Evolutionary conservation across 192 early-diverging fungal genomes (phyloP).

Genomic region (Phycomyces blakesleeanus): DNA sequence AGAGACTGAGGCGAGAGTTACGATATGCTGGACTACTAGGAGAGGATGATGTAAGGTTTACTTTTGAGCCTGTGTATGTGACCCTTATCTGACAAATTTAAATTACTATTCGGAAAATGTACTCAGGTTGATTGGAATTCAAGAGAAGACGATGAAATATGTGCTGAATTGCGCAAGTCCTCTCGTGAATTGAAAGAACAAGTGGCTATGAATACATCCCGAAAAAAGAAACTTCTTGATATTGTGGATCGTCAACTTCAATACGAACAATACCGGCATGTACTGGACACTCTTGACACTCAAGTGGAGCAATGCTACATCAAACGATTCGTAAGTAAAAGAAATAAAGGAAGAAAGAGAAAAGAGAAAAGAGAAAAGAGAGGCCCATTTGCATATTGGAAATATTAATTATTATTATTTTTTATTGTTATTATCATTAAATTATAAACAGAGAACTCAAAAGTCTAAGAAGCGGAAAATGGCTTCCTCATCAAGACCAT

Average conservation of each 20-base stretch:
- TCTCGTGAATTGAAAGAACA: slow-evolving; percentile 76
- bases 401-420: too few species aligned
- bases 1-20: slow-evolving; percentile 80
- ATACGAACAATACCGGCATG: slow-evolving; percentile 85
- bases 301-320: slow-evolving; percentile 86
- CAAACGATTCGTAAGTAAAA: slow-evolving; percentile 81
- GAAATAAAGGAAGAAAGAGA: too few species aligned
- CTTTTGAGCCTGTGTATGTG: background rate
- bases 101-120: too few species aligned
- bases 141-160: slow-evolving; percentile 75
- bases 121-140: slow-evolving; percentile 66
- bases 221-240: slow-evolving; percentile 67
- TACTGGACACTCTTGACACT: slow-evolving; percentile 87
- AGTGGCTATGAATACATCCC: slow-evolving; percentile 58
- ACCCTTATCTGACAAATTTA: background rate
- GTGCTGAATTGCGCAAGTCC: slow-evolving; percentile 62
- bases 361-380: too few species aligned
- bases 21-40: slow-evolving; percentile 81
- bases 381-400: too few species aligned
- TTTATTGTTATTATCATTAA: too few species aligned
- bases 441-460: slow-evolving; percentile 44
- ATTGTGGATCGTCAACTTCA: slow-evolving; percentile 71
- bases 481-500: slow-evolving; percentile 41
- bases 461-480: slow-evolving; percentile 73
- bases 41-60: slow-evolving; percentile 63